phyloP scores from a whole-genome alignment of 495 filamentous ascomycete species.

The Aspergillus panamensis region DNA sequence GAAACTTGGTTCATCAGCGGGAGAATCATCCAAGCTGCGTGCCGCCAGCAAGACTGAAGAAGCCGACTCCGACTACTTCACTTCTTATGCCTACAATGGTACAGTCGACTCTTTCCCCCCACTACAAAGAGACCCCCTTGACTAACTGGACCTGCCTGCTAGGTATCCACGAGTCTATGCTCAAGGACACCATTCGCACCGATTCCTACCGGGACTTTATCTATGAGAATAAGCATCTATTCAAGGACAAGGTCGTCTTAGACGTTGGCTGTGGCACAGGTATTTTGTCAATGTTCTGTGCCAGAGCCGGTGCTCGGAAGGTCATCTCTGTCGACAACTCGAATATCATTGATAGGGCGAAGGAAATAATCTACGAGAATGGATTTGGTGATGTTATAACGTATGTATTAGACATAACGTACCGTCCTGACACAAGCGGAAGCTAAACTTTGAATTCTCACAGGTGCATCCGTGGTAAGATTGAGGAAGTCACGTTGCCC shows the following conservation, averaged over 20 bases:
- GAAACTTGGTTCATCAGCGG: constrained; percentile 25
- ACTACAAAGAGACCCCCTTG: constrained; percentile 1
- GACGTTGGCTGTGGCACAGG: constrained; percentile 93
- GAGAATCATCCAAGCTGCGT: constrained; percentile 18
- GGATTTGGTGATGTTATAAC: constrained; percentile 76
- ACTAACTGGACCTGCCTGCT: constrained; percentile 15
- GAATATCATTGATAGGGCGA: constrained; percentile 83
- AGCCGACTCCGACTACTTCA: constrained; percentile 67
- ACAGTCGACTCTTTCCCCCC: constrained; percentile 16
- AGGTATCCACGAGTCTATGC: constrained; percentile 92
- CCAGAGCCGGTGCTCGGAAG: constrained; percentile 80
- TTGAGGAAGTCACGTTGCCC: constrained; percentile 81
- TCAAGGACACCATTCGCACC: constrained; percentile 69
- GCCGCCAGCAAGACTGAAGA: constrained; percentile 31
- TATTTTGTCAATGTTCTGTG: constrained; percentile 94
- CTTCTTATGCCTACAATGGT: constrained; percentile 77
- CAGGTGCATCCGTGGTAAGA: constrained; percentile 75
- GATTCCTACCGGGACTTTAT: constrained; percentile 69
- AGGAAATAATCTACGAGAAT: constrained; percentile 80
- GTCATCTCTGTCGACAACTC: constrained; percentile 95
- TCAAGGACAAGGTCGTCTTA: constrained; percentile 84
- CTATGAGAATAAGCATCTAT: constrained; percentile 81
- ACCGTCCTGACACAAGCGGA: not conserved
- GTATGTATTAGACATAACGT: constrained; percentile 29
- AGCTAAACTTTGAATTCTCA: constrained; percentile 9